Base-by-base conservation (phyloP, 257 asterid genomes). In the Solanum pennellii region DNA sequence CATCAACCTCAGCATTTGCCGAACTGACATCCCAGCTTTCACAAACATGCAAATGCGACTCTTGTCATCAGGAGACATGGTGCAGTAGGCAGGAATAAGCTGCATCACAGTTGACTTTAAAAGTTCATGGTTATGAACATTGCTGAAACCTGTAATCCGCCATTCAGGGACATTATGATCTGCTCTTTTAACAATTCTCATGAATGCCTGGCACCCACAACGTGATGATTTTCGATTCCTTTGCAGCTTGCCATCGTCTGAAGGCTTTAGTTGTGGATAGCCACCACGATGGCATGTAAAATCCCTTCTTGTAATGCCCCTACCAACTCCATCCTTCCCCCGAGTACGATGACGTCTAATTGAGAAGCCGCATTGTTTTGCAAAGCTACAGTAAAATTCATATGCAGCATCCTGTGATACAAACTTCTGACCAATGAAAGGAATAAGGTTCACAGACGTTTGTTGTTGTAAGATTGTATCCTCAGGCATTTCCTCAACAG, bases 201-300 rank as follows among this genome's bases (percentile, higher is more conserved):
- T 94, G 87, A 94, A 97, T 3, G 99, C 99, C 88, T 94, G 98
- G 88, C 99, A 97, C 68, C 99, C 99, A 91, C 99, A 97, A 71
- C 98, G 90, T 12, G 99, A 97, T 18, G 99, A 97, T 88, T 97
- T 97, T 66, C 99, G 87, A 86, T 96, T 96, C 89, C 99, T 92
- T 71, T 96, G 99, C 37, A 98, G 96, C 89, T 96, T 97, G 77
- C 90, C 94, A 73, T 93, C 98, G 69, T 47, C 91, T 60, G 94
- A 91, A n/a, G 93, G 80, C 90, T 97, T 97, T 52, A 89, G 88
- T 21, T 98, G 99, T 60, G 99, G 96, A 90, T 94, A 96, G 16
- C 99, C 99, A 2, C 99, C 98, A 16, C 99, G 99, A 83, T 97
- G 99, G 91, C 99, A 97, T 66, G 96, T 98, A 82, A 97, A 97